These are phyloP conservation scores for Nemania abortiva DNA, from an alignment of 2,329 filamentous ascomycete genomes.

Conservation along the genomic window DNA sequence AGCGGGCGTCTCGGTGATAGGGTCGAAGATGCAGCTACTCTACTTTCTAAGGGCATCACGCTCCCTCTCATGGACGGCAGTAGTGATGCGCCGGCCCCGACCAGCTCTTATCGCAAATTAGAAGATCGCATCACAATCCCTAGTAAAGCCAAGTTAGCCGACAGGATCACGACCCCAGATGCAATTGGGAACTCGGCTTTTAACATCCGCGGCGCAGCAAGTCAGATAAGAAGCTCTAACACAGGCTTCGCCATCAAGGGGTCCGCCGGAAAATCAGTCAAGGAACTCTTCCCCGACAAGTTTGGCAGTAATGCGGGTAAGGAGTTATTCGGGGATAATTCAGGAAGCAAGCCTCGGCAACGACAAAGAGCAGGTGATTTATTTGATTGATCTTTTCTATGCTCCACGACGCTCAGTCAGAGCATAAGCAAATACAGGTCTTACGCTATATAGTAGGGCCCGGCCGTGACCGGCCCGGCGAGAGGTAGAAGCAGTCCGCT, in stretches of 20 bases:
- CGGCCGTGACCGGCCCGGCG: neutral
- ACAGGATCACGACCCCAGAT: slow-evolving; percentile 52
- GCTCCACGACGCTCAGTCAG: neutral
- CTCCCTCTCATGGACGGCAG: slow-evolving; percentile 63
- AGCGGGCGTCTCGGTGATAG: slow-evolving; percentile 65
- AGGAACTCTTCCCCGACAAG: slow-evolving; percentile 77
- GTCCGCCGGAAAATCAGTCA: slow-evolving; percentile 64
- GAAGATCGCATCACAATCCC: slow-evolving; percentile 50
- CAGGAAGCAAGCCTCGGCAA: slow-evolving; percentile 68
- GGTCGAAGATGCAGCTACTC: slow-evolving; percentile 65
- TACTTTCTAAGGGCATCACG: slow-evolving; percentile 62
- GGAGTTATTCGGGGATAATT: slow-evolving; percentile 74
- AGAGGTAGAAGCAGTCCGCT: neutral
- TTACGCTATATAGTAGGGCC: slow-evolving; percentile 3
- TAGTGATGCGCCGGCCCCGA: slow-evolving; percentile 45
- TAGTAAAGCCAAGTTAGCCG: slow-evolving; percentile 50
- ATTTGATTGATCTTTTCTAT: slow-evolving; percentile 65
- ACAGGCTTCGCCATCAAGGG: slow-evolving; percentile 76
- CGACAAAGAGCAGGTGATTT: slow-evolving; percentile 79
- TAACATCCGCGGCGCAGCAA: slow-evolving; percentile 71
- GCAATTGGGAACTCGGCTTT: slow-evolving; percentile 55
- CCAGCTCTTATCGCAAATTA: slow-evolving; percentile 39
- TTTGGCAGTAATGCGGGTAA: slow-evolving; percentile 72
- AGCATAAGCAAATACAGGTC: neutral
- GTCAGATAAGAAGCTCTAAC: slow-evolving; percentile 56